Evolutionary conservation across 345 rosid species (phyloP).

Genomic region (Limnanthes douglasii): DNA sequence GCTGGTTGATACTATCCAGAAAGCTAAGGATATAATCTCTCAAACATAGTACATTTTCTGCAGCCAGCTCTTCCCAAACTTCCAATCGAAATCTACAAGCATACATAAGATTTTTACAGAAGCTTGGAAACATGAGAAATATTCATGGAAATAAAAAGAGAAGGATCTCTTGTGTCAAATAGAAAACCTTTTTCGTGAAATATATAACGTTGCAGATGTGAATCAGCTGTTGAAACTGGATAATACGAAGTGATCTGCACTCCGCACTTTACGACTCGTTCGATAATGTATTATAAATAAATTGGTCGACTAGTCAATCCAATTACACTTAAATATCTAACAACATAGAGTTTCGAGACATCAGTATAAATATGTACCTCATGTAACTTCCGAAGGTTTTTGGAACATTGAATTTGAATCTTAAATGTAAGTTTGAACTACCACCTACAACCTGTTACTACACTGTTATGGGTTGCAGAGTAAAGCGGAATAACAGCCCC

Average conservation of each 20-base stretch:
- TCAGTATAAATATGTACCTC: constrained; percentile 46
- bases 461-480: no score
- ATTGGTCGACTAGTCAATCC: no score
- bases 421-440: constrained; percentile 38
- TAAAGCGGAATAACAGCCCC: no score
- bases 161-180: constrained; percentile 18
- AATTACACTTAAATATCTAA: no score
- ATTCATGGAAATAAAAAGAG: constrained; percentile 30
- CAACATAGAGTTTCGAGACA: constrained; percentile 49
- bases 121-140: constrained; percentile 26
- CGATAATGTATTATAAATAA: no score
- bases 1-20: constrained; percentile 54
- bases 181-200: constrained; percentile 25
- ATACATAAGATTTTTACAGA: constrained; percentile 24
- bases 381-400: constrained; percentile 59
- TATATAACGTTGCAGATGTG: constrained; percentile 15
- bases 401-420: constrained; percentile 74
- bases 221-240: constrained; percentile 19
- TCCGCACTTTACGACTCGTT: no score
- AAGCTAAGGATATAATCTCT: constrained; percentile 54
- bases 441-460: no score
- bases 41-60: constrained; percentile 65
- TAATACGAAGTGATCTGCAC: no score
- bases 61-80: constrained; percentile 46
- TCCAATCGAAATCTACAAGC: constrained; percentile 26